Percentiles rank a stretch among this genome's conserved stretches.
Conservation (phyloP, 495 filamentous ascomycete genomes). For the Xylaria cubensis region DNA sequence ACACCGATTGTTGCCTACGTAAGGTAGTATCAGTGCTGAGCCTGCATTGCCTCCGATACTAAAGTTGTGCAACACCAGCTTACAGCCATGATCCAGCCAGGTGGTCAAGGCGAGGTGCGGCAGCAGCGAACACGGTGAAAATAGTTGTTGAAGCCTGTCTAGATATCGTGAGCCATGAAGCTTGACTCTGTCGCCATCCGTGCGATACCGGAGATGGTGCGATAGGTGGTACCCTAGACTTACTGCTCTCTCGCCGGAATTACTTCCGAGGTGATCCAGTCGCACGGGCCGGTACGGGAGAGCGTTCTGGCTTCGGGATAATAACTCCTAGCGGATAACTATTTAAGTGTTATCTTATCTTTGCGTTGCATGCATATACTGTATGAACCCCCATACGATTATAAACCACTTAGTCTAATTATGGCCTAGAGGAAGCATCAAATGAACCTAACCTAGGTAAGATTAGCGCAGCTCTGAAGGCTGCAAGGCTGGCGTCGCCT, state of each 20-base stretch:
- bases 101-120: slow-evolving; percentile 18
- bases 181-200: slow-evolving; percentile 6
- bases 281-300: slow-evolving; percentile 15
- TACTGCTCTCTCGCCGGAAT: neutral
- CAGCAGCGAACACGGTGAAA: neutral
- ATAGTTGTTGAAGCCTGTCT: neutral
- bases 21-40: neutral
- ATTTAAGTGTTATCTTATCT: neutral
- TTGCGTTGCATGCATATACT: no score
- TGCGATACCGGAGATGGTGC: slow-evolving; percentile 29
- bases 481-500: slow-evolving; percentile 46
- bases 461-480: slow-evolving; percentile 31
- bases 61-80: slow-evolving; percentile 18
- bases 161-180: neutral
- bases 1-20: neutral
- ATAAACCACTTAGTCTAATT: slow-evolving; percentile 5
- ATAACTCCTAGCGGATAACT: neutral
- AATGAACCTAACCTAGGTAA: neutral
- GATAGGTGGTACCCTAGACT: neutral
- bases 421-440: neutral
- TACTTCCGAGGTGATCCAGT: slow-evolving; percentile 1
- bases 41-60: neutral
- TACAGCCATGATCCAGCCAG: slow-evolving; percentile 13
- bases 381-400: neutral
- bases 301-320: neutral